phyloP scores from a whole-genome alignment of 768 basidiomycete species.

The Russula dissimulans region DNA sequence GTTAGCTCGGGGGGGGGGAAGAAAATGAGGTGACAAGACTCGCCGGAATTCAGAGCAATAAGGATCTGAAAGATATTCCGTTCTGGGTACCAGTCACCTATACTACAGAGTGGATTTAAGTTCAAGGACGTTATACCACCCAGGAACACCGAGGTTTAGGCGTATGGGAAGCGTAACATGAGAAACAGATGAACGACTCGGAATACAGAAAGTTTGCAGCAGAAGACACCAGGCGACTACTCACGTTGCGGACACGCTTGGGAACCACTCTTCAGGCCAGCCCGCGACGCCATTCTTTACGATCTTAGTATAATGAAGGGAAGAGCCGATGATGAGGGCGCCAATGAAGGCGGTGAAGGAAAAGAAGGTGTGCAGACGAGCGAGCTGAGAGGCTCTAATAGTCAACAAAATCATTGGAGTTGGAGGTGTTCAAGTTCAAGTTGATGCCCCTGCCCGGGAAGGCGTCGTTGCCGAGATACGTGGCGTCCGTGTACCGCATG shows the following conservation, averaged over 20 bases:
- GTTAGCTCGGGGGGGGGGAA: background rate
- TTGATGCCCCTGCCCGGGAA: too few relatives aligned
- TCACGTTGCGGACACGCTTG: slow-evolving; percentile 79
- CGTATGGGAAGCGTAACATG: background rate
- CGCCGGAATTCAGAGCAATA: slow-evolving; percentile 76
- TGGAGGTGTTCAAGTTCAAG: too few relatives aligned
- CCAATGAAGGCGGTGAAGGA: slow-evolving; percentile 54
- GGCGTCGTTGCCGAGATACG: too few relatives aligned
- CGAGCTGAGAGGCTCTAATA: slow-evolving; percentile 45
- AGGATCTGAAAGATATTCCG: slow-evolving; percentile 78
- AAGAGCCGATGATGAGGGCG: slow-evolving; percentile 55
- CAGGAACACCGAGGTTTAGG: background rate
- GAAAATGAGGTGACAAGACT: slow-evolving; percentile 13
- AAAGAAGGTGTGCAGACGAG: slow-evolving; percentile 55
- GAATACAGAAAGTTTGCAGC: too few relatives aligned
- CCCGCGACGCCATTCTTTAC: slow-evolving; percentile 78
- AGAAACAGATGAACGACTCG: background rate
- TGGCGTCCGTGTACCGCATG: too few relatives aligned
- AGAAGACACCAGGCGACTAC: slow-evolving; percentile 22
- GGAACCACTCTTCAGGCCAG: slow-evolving; percentile 86
- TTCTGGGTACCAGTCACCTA: slow-evolving; percentile 89
- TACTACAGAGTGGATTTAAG: slow-evolving; percentile 33
- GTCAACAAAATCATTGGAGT: slow-evolving; percentile 11
- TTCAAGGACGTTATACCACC: background rate
- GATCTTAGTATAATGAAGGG: slow-evolving; percentile 73